A percentile compares a stretch with the other conserved stretches of the same genome.
Conservation (phyloP, 2,329 filamentous ascomycete genomes). For the Fusarium praegraminearum region DNA sequence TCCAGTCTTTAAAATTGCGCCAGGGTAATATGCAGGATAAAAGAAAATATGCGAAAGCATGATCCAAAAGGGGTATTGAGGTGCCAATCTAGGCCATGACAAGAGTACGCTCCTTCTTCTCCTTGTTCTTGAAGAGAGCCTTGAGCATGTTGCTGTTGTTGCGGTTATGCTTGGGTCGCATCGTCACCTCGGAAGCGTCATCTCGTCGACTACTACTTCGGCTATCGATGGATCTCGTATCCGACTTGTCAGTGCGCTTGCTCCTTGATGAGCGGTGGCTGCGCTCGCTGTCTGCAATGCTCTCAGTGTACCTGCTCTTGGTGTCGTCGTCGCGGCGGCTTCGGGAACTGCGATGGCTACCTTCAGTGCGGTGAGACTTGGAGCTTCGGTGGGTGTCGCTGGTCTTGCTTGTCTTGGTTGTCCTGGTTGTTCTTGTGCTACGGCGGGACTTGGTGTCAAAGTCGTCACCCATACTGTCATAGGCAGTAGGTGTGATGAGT, state of each 20-base stretch:
- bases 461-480: constrained; percentile 56
- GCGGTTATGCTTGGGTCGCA: constrained; percentile 62
- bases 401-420: constrained; percentile 47
- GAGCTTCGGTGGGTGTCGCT: constrained; percentile 48
- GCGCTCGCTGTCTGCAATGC: constrained; percentile 56
- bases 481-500: constrained; percentile 69
- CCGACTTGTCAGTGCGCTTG: constrained; percentile 51
- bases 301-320: constrained; percentile 48
- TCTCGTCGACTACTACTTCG: constrained; percentile 49
- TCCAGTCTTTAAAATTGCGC: constrained; percentile 29
- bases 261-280: constrained; percentile 50
- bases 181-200: constrained; percentile 51
- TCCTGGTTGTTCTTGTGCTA: constrained; percentile 51
- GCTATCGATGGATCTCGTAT: constrained; percentile 55
- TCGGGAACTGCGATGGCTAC: constrained; percentile 45
- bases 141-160: constrained; percentile 67
- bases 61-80: background rate
- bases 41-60: background rate
- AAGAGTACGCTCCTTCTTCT: constrained; percentile 55
- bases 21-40: constrained; percentile 20
- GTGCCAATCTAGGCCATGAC: constrained; percentile 46
- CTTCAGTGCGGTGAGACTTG: constrained; percentile 48
- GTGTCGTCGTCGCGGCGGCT: constrained; percentile 43
- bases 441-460: constrained; percentile 55
- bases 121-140: constrained; percentile 68